These are phyloP conservation scores for Fusarium denticulatum DNA, from an alignment of 2,329 filamentous ascomycete genomes.

Conservation along the genomic window DNA sequence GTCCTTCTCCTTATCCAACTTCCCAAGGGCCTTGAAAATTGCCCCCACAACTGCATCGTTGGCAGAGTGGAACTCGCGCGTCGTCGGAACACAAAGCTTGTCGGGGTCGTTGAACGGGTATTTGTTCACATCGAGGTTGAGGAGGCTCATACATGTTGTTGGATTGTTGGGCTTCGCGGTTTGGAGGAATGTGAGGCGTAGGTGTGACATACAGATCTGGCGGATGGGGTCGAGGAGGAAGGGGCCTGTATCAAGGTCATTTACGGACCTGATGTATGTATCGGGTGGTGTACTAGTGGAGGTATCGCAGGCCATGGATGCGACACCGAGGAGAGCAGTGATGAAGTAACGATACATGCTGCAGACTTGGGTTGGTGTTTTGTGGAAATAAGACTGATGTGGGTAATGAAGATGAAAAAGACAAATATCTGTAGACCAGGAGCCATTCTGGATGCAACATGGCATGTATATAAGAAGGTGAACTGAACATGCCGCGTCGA, in stretches of 20 bases:
- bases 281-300: background rate
- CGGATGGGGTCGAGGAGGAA: too few species aligned
- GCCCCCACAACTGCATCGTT: rapidly evolving
- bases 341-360: background rate
- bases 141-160: background rate
- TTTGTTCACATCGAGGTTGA: background rate
- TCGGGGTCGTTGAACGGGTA: background rate
- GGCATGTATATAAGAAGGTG: background rate
- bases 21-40: background rate
- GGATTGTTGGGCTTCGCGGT: background rate
- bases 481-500: background rate
- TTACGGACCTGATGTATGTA: background rate
- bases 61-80: background rate
- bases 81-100: background rate
- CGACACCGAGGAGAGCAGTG: background rate
- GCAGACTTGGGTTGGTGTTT: background rate
- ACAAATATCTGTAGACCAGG: background rate
- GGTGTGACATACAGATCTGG: background rate
- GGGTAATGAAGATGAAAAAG: background rate
- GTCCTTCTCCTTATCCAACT: background rate
- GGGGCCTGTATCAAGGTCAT: too few species aligned
- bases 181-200: background rate
- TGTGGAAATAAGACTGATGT: background rate
- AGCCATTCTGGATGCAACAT: background rate
- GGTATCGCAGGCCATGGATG: background rate